Percentiles rank a stretch among this genome's conserved stretches.
Conservation (phyloP, 1,139 yeast species). For the Yamadazyma jaroonii region DNA sequence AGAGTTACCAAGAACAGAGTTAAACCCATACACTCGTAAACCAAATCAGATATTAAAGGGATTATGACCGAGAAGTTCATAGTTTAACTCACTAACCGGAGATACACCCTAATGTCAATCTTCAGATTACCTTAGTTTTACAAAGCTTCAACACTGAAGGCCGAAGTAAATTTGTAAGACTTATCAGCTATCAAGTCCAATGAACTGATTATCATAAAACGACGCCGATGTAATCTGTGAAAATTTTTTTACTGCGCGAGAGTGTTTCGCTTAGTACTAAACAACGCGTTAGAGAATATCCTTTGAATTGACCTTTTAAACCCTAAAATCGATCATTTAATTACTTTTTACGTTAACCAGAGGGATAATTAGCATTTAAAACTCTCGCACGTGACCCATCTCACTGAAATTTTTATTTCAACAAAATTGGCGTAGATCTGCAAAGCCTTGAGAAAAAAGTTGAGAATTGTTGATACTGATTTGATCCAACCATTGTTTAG, state of each 20-base stretch:
- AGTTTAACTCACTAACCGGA: conserved; percentile 43
- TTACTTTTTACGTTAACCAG: not conserved
- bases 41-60: too few relatives aligned
- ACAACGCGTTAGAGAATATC: too few relatives aligned
- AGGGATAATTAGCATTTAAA: not conserved
- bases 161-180: not conserved
- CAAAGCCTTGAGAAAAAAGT: not conserved
- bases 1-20: too few relatives aligned
- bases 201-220: conserved; percentile 20
- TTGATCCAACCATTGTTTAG: too few relatives aligned
- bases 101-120: conserved; percentile 41
- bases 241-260: conserved; percentile 4
- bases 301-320: too few relatives aligned
- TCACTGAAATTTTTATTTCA: not conserved
- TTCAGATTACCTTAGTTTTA: conserved; percentile 13
- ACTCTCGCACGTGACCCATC: not conserved
- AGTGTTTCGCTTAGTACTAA: not conserved
- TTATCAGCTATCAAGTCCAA: conserved; percentile 33
- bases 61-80: conserved; percentile 48
- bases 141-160: conserved; percentile 11
- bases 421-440: not conserved
- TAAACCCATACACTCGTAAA: too few relatives aligned
- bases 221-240: conserved; percentile 26
- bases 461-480: not conserved
- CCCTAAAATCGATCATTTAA: too few relatives aligned